Base-by-base conservation (phyloP, 768 basidiomycete genomes). In the Naganishia antarctica region DNA sequence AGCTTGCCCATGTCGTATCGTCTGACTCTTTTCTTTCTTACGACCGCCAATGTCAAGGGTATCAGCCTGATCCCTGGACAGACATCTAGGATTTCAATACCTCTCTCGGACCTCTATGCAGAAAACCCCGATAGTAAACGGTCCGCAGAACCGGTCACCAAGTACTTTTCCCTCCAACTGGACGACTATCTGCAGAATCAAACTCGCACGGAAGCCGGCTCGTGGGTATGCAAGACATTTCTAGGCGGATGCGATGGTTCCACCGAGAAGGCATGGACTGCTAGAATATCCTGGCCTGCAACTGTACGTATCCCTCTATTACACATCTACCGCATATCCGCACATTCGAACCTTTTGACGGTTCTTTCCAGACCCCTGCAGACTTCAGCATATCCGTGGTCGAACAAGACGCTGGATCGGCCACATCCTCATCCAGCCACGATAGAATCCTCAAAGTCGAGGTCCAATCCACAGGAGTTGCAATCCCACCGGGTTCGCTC, bases 241-340 rank as follows among this genome's bases (percentile, higher is more conserved):
- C 15, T 51, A 51, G 50, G 50, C 2, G 50, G 50, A 15, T 51
- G 50, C 31, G 32, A 9, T 7, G 28, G 16, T 13, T 5, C 29
- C 32, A 51, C 50, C 11, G 50, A 51, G 7, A 51, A 51, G 32
- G 50, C 50, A 34, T 51, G 50, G 50, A 51, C 50, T 9, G 50
- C 50, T n/a, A 51, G 50, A 34, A 51, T 51, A 51, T 51, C 50
- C 13, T 51, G 50, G 50, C 50, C 50, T 7, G 50, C 50, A 34
- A 51, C 50, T 26, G 50, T 51, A 32, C 29, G 50, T 32, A 29
- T n/a, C 2, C n/a, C 5, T n/a, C 18, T 26, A 29, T 29, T 29
- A 2, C 13, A 46, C 13, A 21, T 12, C n/a, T 21, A 26, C 47
- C 26, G 21, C 3, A 26, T 6, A 21, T 12, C n/a, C 7, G 6